Conservation (phyloP, 2,329 filamentous ascomycete species). For the Zymoseptoria ardabiliae region DNA sequence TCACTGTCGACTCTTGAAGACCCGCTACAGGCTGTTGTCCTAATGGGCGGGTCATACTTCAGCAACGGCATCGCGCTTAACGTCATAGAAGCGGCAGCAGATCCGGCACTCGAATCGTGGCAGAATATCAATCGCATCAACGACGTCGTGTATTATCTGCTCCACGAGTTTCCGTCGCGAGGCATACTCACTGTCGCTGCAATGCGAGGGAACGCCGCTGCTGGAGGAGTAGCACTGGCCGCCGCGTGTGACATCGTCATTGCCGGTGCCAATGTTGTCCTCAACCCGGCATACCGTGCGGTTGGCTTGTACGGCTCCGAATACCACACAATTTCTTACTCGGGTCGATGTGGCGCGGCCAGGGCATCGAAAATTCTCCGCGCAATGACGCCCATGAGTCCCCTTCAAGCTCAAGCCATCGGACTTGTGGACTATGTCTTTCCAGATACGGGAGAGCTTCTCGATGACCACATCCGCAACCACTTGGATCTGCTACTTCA, state of each 20-base stretch:
- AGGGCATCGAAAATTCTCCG: slow-evolving; percentile 29
- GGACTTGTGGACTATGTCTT: slow-evolving; percentile 37
- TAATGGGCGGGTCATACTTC: slow-evolving; percentile 39
- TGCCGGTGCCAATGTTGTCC: slow-evolving; percentile 32
- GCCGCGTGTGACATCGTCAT: slow-evolving; percentile 33
- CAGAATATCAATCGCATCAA: slow-evolving; percentile 41
- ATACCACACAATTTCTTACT: slow-evolving; percentile 37
- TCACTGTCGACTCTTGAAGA: slow-evolving; percentile 22
- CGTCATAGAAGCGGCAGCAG: slow-evolving; percentile 35
- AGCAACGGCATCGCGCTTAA: slow-evolving; percentile 41
- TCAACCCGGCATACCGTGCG: slow-evolving; percentile 39
- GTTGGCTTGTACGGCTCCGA: slow-evolving; percentile 34
- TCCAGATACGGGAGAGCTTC: slow-evolving; percentile 26
- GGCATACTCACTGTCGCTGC: slow-evolving; percentile 35
- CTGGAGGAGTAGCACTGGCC: slow-evolving; percentile 39
- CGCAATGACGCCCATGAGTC: slow-evolving; percentile 35
- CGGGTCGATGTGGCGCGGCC: slow-evolving; percentile 31
- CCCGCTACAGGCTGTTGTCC: slow-evolving; percentile 32
- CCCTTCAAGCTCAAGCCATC: slow-evolving; percentile 32
- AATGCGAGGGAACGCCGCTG: slow-evolving; percentile 37
- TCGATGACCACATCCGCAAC: slow-evolving; percentile 32
- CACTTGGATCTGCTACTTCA: slow-evolving; percentile 30
- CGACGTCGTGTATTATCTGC: slow-evolving; percentile 34
- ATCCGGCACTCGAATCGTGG: slow-evolving; percentile 37
- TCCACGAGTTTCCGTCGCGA: slow-evolving; percentile 32